Base-by-base conservation (phyloP, 352 stramenopile species). In the Thalassiosira livingstoniorum region DNA sequence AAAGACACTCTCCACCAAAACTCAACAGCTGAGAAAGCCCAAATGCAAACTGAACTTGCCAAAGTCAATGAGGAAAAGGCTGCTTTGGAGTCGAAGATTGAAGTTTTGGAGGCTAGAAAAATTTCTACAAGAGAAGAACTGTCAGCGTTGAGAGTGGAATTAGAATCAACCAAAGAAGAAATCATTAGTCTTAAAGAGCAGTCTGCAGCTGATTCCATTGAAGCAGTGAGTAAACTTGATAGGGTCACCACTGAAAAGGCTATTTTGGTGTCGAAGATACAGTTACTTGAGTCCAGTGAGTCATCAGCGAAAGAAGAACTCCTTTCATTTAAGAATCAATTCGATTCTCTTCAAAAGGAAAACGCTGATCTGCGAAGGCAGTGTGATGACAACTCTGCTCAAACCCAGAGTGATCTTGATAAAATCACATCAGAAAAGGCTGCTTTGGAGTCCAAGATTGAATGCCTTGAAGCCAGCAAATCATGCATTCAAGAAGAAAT, bases 381-480 rank as follows among this genome's bases (percentile, higher is more conserved):
- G 45, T 31, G 37, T 55, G 27, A 27, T 32, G 27, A 53, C n/a
- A 51, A 62, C 2, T 32, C 42, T 51, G 42, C 42, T 51, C 42
- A 51, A 51, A 7, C 32, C 42, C 39, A 71, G 23, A 35, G 3
- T 13, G n/a, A 18, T 47, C 64, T 62, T 73, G 43, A 32, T 65
- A 47, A 23, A 45, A 43, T 51, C 32, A 66, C 29, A 37, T 39
- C n/a, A 23, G 42, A 51, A 18, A 51, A 51, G 23, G 58, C 31
- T 27, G 60, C n/a, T 10, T 18, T 68, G 67, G 67, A 42, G 47
- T 23, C 25, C 53, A 45, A 43, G 7, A 51, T 51, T 51, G 42
- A 51, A 53, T 58, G 37, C 54, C 32, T 61, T 67, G 4, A 68
- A 76, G 15, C 21, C 25, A 4, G 32, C 57, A 54, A 34, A 75